Evolutionary conservation across 2,329 filamentous ascomycete genomes (phyloP), one percentile per base, ranked within the genome.

Genomic region (Aciculosporium take): DNA sequence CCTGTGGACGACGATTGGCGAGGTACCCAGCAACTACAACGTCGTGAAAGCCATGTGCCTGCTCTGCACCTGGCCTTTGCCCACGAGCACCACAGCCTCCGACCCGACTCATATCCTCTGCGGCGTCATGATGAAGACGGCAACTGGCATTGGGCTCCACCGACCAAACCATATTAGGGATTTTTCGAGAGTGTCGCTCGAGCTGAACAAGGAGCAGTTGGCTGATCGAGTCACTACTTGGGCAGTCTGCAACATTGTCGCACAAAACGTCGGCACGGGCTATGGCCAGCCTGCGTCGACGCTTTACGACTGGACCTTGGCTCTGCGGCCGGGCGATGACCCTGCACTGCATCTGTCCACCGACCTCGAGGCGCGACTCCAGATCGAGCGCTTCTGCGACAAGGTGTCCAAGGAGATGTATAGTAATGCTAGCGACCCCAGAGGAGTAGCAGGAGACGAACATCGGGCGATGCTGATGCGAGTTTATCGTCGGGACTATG

Each of bases 71-170:
- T 91, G 84, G 84, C 84, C 84, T 5, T 62, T 89, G 29, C 84
- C 84, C 1, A 85, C 80, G n/a, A 86, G 81, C 59, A 84, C 80
- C 5, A 86, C 82, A 1, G 80, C 81, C 5, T 79, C 79, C 7
- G 84, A 91, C 50, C 82, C 83, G 3, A 89, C 84, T 1, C 85
- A 88, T 55, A 87, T 85, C 56, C 65, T 88, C 15, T 81, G 80
- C 50, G 84, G 84, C 40, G 76, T 86, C 46, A 86, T 89, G 81
- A 87, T 89, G 76, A 86, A 88, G 62, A 76, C 84, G 18, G 84
- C 84, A 7, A 87, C 85, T 49, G 83, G 85, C 49, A 86, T 88
- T 50, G 84, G 84, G 17, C 68, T 91, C 40, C 84, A 91, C 53
- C 74, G 84, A 37, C 84, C 84, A 10, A 85, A 81, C 41, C 79